Evolutionary conservation across 768 basidiomycete species (phyloP), one percentile per base, ranked within the genome.

Genomic region (Hypholoma fasciculare): DNA sequence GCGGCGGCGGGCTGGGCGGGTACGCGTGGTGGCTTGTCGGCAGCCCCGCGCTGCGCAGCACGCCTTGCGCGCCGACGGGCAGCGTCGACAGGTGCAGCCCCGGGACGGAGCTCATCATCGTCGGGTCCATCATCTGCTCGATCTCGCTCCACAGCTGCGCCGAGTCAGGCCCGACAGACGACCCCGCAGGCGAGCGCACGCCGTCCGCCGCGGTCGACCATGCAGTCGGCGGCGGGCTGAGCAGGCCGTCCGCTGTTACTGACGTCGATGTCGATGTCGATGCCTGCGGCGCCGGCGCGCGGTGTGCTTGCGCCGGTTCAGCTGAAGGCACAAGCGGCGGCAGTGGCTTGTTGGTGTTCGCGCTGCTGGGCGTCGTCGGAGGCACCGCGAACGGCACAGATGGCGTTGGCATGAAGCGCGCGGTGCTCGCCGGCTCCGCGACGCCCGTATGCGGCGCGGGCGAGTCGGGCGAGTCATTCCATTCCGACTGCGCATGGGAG

Each of bases 111-210:
- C 52, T 61, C 51, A 69, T 64, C 65, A 69, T 67, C 7, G 63
- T 55, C 1, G 64, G 64, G 61, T 69, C 65, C 67, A 69, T 69
- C 68, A 69, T 69, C 30, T 64, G 63, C 54, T 66, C 67, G 47
- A 69, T 69, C 58, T 69, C 67, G 14, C 61, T 65, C 68, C 68
- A 69, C 4, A 69, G 42, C 52, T 67, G 65, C 14, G 65, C 68
- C 9, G 63, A 65, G 36, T 68, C 67, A 14, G 67, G 67, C 14
- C 62, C 67, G 3, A 59, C 57, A 12, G 64, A 65, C 2, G 67
- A 66, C 3, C 57, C 61, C n/a, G 54, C 58, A 20, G 65, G 62
- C 4, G 62, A 63, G 30, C 60, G 50, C n/a, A 60, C 56, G 39
- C 48, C 46, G 8, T 61, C 47, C 23, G 54, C 53, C 7, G 58